These are phyloP conservation scores for Plectosphaerella plurivora DNA, from an alignment of 2,329 filamentous ascomycete genomes.

Conservation along the genomic window DNA sequence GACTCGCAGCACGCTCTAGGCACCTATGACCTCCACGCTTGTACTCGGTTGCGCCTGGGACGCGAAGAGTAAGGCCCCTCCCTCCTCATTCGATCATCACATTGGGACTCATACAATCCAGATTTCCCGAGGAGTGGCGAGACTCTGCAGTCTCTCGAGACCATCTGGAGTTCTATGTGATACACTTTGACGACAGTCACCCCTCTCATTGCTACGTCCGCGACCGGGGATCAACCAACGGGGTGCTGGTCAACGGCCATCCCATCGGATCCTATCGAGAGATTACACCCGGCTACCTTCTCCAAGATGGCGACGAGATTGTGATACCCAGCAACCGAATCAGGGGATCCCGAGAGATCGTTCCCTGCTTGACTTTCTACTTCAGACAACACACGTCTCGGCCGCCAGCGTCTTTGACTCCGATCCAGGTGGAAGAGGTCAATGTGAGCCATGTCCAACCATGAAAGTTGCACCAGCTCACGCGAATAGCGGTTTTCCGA, in stretches of 20 bases:
- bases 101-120: slow-evolving; percentile 21
- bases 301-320: slow-evolving; percentile 47
- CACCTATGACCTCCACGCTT: background rate
- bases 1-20: background rate
- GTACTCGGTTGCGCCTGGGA: background rate
- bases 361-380: slow-evolving; percentile 2
- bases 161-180: slow-evolving; percentile 52
- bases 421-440: background rate
- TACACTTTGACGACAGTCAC: slow-evolving; percentile 40
- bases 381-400: background rate
- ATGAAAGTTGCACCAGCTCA: background rate
- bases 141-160: slow-evolving; percentile 37
- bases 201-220: slow-evolving; percentile 47
- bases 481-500: slow-evolving; percentile 17
- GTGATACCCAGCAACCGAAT: slow-evolving; percentile 31
- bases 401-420: background rate
- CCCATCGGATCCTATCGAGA: slow-evolving; percentile 34
- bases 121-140: slow-evolving; percentile 21
- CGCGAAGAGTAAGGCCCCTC: background rate
- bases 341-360: slow-evolving; percentile 1
- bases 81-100: background rate
- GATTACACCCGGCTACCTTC: slow-evolving; percentile 38
- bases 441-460: background rate
- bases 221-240: slow-evolving; percentile 49
- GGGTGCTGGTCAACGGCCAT: slow-evolving; percentile 46